Evolutionary conservation across 164 flowering plant genomes (phyloP).

Genomic region (Macadamia tetraphylla): DNA sequence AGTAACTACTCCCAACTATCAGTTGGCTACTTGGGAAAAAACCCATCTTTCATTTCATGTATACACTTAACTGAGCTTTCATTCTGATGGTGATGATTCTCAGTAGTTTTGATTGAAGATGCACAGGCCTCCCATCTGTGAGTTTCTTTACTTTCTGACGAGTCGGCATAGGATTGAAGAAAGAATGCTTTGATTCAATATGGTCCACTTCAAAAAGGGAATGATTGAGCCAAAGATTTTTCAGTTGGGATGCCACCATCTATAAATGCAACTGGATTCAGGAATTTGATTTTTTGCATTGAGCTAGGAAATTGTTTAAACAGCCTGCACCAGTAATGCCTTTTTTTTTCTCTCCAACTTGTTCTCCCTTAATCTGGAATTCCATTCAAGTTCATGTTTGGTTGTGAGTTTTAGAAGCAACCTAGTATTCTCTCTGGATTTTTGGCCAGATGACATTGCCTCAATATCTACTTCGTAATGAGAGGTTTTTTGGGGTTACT

Average conservation of each 20-base stretch:
- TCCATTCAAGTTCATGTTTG: too few relatives aligned
- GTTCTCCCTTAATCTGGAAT: not conserved
- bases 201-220: not conserved
- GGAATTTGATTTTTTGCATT: not conserved
- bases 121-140: not conserved
- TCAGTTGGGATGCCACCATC: not conserved
- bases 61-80: too few relatives aligned
- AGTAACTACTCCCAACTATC: not conserved
- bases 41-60: not conserved
- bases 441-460: too few relatives aligned
- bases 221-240: constrained; percentile 3
- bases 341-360: not conserved
- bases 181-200: not conserved
- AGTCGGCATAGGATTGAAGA: not conserved
- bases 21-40: not conserved
- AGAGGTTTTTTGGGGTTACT: too few relatives aligned
- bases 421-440: too few relatives aligned
- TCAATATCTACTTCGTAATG: too few relatives aligned
- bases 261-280: not conserved
- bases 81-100: too few relatives aligned
- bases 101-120: too few relatives aligned
- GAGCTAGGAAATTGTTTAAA: not conserved
- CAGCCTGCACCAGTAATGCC: not conserved
- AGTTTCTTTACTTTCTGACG: not conserved
- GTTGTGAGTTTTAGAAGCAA: too few relatives aligned